A percentile compares a stretch with the other conserved stretches of the same genome.
Evolutionary conservation across 805 yeast species (phyloP).

Genomic region (Lachancea cidri): DNA sequence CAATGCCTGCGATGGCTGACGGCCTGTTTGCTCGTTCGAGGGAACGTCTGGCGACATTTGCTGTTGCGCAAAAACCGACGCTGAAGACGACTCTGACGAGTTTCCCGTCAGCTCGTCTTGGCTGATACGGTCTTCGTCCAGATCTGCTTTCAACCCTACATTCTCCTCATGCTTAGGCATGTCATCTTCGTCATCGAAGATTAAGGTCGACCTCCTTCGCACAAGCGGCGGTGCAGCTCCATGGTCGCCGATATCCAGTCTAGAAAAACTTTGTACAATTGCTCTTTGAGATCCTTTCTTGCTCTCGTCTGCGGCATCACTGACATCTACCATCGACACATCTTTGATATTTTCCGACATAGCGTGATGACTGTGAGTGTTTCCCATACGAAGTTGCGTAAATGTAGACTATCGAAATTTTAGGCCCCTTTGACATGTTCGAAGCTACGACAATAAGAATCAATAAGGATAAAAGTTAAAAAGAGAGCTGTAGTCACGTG

Average conservation of each 20-base stretch:
- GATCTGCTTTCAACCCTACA: constrained; percentile 5
- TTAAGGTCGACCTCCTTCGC: constrained; percentile 65
- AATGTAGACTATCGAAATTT: neutral
- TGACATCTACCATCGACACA: constrained; percentile 26
- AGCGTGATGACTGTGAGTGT: constrained; percentile 10
- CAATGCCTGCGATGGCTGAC: constrained; percentile 13
- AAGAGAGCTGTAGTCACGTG: neutral
- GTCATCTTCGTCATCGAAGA: constrained; percentile 58
- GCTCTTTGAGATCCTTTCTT: constrained; percentile 8
- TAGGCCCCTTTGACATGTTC: neutral
- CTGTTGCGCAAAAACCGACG: constrained; percentile 4
- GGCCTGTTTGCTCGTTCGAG: neutral
- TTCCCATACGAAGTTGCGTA: constrained; percentile 10
- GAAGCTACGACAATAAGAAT: neutral
- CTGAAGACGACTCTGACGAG: constrained; percentile 5
- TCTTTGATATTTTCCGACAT: constrained; percentile 22
- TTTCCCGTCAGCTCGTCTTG: constrained; percentile 1
- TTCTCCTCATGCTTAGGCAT: constrained; percentile 17
- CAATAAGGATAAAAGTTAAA: neutral
- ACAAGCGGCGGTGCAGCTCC: constrained; percentile 24
- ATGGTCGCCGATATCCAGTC: constrained; percentile 32
- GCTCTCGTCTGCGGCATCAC: constrained; percentile 16
- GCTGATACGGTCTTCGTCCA: neutral
- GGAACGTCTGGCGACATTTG: constrained; percentile 5
- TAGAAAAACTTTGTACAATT: constrained; percentile 30